phyloP scores from a whole-genome alignment of 768 basidiomycete genomes.

The Asterophora lycoperdoides region DNA sequence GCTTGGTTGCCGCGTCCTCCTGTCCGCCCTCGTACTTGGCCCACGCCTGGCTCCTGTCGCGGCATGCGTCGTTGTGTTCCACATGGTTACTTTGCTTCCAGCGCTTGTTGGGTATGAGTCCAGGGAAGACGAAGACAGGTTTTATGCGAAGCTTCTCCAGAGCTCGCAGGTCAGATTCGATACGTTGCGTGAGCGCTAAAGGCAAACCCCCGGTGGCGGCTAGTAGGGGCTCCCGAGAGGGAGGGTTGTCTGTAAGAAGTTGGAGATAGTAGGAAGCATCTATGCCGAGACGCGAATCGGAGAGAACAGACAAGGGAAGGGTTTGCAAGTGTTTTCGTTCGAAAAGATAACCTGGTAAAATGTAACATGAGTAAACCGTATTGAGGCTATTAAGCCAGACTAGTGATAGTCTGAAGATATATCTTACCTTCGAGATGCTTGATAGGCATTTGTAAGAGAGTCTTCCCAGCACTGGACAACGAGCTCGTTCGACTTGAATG shows the following conservation, averaged over 20 bases:
- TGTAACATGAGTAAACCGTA: constrained; percentile 9
- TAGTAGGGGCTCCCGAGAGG: constrained; percentile 84
- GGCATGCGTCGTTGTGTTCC: constrained; percentile 64
- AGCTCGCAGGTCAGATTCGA: constrained; percentile 86
- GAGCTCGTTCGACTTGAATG: constrained; percentile 27
- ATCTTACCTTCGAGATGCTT: constrained; percentile 78
- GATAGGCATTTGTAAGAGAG: constrained; percentile 57
- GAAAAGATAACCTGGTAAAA: constrained; percentile 63
- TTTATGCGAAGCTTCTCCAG: constrained; percentile 93
- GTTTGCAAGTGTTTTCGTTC: constrained; percentile 89
- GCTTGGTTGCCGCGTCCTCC: constrained; percentile 81
- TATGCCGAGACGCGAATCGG: constrained; percentile 93
- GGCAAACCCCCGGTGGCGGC: constrained; percentile 95
- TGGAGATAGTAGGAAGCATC: constrained; percentile 91
- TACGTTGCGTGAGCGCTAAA: constrained; percentile 78
- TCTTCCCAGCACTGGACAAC: constrained; percentile 23
- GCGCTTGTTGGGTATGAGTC: constrained; percentile 74
- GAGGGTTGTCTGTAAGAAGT: constrained; percentile 67
- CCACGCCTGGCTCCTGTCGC: constrained; percentile 86
- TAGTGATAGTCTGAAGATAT: neutral
- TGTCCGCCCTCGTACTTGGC: constrained; percentile 87
- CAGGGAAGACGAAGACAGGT: constrained; percentile 97
- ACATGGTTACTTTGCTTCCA: constrained; percentile 58
- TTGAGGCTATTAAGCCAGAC: neutral
- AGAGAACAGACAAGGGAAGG: constrained; percentile 72